phyloP scores from a whole-genome alignment of 2,329 filamentous ascomycete species.

The Chrysoporthe puriensis region DNA sequence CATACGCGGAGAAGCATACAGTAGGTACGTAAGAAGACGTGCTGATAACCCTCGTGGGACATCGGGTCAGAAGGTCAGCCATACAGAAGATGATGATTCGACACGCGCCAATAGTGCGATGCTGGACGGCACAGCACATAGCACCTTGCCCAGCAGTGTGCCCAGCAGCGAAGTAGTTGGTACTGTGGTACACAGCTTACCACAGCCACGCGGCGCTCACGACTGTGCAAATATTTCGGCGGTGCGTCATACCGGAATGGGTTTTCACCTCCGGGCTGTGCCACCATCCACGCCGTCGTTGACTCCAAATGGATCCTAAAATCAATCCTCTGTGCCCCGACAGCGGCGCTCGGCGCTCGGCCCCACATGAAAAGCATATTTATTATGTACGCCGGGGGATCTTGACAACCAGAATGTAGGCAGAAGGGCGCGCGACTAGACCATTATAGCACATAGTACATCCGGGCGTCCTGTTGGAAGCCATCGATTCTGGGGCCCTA shows the following conservation, averaged over 20 bases:
- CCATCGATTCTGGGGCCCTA: neutral
- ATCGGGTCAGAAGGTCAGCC: no score
- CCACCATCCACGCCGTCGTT: neutral
- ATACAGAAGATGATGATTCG: no score
- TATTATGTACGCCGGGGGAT: neutral
- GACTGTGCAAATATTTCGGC: neutral
- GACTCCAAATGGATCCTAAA: neutral
- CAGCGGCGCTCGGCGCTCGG: constrained; percentile 12
- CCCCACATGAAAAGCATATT: neutral
- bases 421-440: constrained; percentile 1
- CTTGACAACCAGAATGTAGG: neutral
- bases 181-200: no score
- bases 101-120: no score
- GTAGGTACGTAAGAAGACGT: no score
- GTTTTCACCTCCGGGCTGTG: neutral
- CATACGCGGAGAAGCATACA: no score
- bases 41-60: no score
- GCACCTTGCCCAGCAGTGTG: no score
- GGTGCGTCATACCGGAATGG: neutral
- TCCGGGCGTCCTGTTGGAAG: neutral
- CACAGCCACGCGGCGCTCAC: neutral
- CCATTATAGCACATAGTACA: neutral
- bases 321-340: neutral
- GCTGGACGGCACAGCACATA: no score
- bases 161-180: no score